A percentile compares a stretch with the other conserved stretches of the same genome.
These are phyloP conservation scores for Candida ulmi DNA, from an alignment of 805 yeast species.

Conservation along the genomic window DNA sequence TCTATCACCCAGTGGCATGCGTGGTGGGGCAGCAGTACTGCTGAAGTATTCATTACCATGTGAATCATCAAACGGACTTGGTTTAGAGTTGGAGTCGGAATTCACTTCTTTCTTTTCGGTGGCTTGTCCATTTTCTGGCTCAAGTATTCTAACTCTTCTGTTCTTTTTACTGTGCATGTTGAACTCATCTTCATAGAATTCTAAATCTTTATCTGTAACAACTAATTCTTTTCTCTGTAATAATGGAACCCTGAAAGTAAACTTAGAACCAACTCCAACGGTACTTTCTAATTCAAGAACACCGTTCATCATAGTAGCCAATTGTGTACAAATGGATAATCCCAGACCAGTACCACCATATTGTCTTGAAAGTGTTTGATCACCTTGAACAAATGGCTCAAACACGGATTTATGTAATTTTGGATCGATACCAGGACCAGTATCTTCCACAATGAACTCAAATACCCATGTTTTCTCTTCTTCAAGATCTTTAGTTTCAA, in stretches of 20 bases:
- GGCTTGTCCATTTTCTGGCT: constrained; percentile 13
- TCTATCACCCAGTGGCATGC: constrained; percentile 24
- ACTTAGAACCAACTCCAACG: constrained; percentile 80
- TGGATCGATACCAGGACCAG: constrained; percentile 82
- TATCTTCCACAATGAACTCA: background rate
- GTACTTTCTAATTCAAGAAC: constrained; percentile 67
- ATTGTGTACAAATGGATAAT: constrained; percentile 79
- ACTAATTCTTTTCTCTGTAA: constrained; percentile 41
- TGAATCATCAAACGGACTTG: background rate
- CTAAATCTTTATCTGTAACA: constrained; percentile 26
- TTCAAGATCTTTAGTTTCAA: constrained; percentile 16
- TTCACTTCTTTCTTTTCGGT: background rate
- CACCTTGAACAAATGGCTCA: constrained; percentile 97
- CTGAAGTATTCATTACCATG: constrained; percentile 4
- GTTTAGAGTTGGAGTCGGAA: background rate
- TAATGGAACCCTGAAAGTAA: constrained; percentile 74
- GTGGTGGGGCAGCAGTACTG: too few relatives aligned
- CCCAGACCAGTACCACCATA: constrained; percentile 97
- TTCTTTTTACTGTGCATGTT: constrained; percentile 47
- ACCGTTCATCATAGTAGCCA: constrained; percentile 89
- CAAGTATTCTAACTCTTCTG: constrained; percentile 36
- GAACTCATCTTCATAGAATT: constrained; percentile 62
- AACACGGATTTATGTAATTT: constrained; percentile 78
- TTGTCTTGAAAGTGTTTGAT: constrained; percentile 83
- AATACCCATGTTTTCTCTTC: constrained; percentile 30